Evolutionary conservation across 495 filamentous ascomycete species (phyloP).

Genomic region (Aspergillus mulundensis): DNA sequence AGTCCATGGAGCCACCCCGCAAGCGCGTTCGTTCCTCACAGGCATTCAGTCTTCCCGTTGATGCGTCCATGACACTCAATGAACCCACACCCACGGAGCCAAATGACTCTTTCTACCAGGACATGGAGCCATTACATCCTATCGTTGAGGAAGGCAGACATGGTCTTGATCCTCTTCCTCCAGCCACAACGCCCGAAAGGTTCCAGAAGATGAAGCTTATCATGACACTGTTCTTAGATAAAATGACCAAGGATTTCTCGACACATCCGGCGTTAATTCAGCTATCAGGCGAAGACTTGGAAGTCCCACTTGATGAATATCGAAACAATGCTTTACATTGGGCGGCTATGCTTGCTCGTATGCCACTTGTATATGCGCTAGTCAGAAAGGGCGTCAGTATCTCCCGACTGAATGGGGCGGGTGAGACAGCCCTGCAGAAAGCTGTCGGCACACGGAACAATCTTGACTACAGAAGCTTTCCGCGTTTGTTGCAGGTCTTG

Average conservation of each 20-base stretch:
- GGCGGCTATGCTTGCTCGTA: conserved; percentile 91
- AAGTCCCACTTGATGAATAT: conserved; percentile 81
- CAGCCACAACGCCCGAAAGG: conserved; percentile 58
- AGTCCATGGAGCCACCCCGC: conserved; percentile 72
- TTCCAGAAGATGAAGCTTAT: conserved; percentile 74
- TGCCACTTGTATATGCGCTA: conserved; percentile 72
- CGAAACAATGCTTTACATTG: conserved; percentile 90
- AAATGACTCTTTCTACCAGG: conserved; percentile 76
- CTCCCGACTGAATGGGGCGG: conserved; percentile 76
- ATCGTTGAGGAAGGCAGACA: conserved; percentile 52
- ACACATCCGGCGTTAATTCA: conserved; percentile 62
- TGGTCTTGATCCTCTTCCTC: conserved; percentile 66
- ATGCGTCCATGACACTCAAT: conserved; percentile 39
- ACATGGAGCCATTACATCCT: conserved; percentile 49
- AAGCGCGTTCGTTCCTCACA: conserved; percentile 65
- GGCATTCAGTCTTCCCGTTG: conserved; percentile 33
- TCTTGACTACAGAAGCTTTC: conserved; percentile 73
- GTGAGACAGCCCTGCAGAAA: conserved; percentile 88
- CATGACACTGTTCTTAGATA: conserved; percentile 83
- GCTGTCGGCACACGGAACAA: conserved; percentile 88
- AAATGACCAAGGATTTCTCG: conserved; percentile 57
- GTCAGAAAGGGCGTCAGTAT: conserved; percentile 82
- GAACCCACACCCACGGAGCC: conserved; percentile 77
- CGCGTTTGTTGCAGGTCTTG: conserved; percentile 81
- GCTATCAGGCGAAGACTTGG: conserved; percentile 76